Evolutionary conservation across 202 grass and related monocot genomes (phyloP).

Genomic region (Setaria viridis): DNA sequence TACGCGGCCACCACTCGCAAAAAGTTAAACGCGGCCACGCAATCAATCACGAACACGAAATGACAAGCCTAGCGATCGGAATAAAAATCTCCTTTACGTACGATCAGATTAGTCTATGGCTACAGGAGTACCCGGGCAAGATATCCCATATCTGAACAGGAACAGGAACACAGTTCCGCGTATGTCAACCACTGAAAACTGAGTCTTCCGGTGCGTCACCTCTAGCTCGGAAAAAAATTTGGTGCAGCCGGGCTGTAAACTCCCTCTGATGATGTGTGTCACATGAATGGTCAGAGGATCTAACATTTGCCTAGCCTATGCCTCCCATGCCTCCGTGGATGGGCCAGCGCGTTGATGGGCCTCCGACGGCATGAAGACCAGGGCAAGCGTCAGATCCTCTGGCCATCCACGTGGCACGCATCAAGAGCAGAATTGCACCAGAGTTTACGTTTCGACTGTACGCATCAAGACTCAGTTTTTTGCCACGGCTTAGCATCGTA

Average conservation of each 20-base stretch:
- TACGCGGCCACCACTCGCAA: neutral
- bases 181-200: neutral
- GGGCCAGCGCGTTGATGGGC: too few relatives aligned
- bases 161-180: constrained; percentile 9
- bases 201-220: constrained; percentile 40
- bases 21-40: neutral
- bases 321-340: too few relatives aligned
- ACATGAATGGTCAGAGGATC: too few relatives aligned
- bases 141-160: constrained; percentile 18
- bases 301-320: too few relatives aligned
- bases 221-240: neutral
- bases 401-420: too few relatives aligned
- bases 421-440: too few relatives aligned
- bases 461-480: too few relatives aligned
- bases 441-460: too few relatives aligned
- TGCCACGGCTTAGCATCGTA: neutral
- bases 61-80: neutral
- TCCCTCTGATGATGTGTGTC: too few relatives aligned
- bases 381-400: too few relatives aligned
- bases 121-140: neutral
- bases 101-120: neutral
- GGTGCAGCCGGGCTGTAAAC: too few relatives aligned
- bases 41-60: neutral
- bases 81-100: neutral
- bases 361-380: too few relatives aligned